Evolutionary conservation across 768 basidiomycete genomes (phyloP).

Genomic region (Coprinellus micaceus): DNA sequence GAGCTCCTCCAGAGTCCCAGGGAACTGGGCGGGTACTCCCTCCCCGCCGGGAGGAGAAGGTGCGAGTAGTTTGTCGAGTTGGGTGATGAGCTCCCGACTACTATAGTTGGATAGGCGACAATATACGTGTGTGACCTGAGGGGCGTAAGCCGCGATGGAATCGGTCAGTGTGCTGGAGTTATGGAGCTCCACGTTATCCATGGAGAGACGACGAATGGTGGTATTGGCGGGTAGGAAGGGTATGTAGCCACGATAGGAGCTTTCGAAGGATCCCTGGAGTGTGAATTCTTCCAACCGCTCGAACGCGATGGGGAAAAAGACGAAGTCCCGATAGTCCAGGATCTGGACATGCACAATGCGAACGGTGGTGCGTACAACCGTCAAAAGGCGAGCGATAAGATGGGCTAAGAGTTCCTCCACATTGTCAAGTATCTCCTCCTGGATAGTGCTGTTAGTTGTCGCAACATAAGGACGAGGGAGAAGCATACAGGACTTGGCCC

Average conservation of each 20-base stretch:
- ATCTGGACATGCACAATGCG: conserved; percentile 9
- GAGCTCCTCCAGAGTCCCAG: conserved; percentile 8
- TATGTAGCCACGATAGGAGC: conserved; percentile 9
- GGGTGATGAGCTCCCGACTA: conserved; percentile 1
- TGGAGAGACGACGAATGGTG: conserved; percentile 9
- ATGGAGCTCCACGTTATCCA: conserved; percentile 10
- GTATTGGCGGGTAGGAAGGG: conserved; percentile 8
- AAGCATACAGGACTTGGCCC: conserved; percentile 1
- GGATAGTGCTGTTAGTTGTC: not conserved
- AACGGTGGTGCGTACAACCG: conserved; percentile 8
- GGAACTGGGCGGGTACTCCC: conserved; percentile 1
- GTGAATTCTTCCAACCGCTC: conserved; percentile 11
- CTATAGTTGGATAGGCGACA: not conserved
- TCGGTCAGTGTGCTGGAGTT: conserved; percentile 5
- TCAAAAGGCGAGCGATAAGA: conserved; percentile 11
- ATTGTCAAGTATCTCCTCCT: conserved; percentile 1
- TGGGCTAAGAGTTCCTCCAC: conserved; percentile 3
- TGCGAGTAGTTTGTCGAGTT: conserved; percentile 7
- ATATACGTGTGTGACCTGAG: conserved; percentile 12
- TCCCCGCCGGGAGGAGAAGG: not conserved
- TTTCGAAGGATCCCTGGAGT: conserved; percentile 12
- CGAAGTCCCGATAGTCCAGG: conserved; percentile 9
- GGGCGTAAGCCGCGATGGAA: conserved; percentile 11
- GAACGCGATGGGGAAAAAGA: conserved; percentile 12
- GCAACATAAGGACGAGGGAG: not conserved